Evolutionary conservation across 2,329 filamentous ascomycete species (phyloP), one percentile per base, ranked within the genome.

Genomic region (Aspergillus fijiensis): DNA sequence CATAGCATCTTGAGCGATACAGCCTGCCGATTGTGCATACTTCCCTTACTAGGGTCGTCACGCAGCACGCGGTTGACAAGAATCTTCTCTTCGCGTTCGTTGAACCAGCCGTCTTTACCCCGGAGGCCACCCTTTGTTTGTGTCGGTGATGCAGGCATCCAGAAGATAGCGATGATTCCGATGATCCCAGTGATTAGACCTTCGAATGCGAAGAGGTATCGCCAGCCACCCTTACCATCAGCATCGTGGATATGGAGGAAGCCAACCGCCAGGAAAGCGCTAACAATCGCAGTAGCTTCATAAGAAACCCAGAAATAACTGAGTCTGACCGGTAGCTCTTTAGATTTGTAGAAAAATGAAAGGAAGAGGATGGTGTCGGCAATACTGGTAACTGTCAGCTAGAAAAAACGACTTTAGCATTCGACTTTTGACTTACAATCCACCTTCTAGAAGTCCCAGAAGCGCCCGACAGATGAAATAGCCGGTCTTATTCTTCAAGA

Each of bases 301-400:
- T 89, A 85, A 0, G 87, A 82, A 0, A 86, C 85, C 89, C 89
- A 92, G 76, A 92, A 92, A 68, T 81, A 85, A 65, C 85, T 85
- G 19, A 92, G 76, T 1, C 90, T 83, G 11, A 84, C 82, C 0
- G 89, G 88, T 0, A 93, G 78, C 70, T 92, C 90, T 55, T 81
- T 81, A 0, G 85, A 85, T 50, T 85, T 92, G 76, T 92, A 93
- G 74, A 89, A 93, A 73, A 92, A 92, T 3, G 85, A 87, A 5
- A 91, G 79, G 73, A 88, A 92, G 0, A 79, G 68, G 14, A 79
- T 77, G 0, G 75, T 77, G 21, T 79, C 77, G 2, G 77, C 76
- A 49, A 79, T 79, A 60, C 74, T 77, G 42, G 6, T 16, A 48
- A 10, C 7, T 19, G 49, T 66, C 51, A 69, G 53, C 14, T 25